Percentiles rank a stretch among this genome's conserved stretches.
Evolutionary conservation across 1,284 basidiomycete genomes (phyloP).

Genomic region (Cystobasidium sp.): DNA sequence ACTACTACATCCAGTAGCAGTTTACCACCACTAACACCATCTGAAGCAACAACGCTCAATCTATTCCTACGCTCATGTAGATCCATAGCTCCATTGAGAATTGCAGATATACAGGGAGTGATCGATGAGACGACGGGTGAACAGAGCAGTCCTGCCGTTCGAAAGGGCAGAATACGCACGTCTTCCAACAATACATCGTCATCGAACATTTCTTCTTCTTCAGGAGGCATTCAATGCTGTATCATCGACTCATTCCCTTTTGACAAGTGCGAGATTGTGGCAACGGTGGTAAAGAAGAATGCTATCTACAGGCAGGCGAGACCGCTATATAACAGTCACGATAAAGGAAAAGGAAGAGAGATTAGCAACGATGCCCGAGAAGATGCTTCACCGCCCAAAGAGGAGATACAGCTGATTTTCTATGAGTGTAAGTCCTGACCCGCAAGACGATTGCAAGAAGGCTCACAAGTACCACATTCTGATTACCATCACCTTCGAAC

Average conservation of each 20-base stretch:
- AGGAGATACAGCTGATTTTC: conserved; percentile 29
- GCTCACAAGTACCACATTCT: neutral
- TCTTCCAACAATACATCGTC: neutral
- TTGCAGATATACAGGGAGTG: conserved; percentile 32
- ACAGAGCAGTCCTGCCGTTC: neutral
- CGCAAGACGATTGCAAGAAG: neutral
- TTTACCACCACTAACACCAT: conserved; percentile 1
- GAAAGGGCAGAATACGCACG: conserved; percentile 11
- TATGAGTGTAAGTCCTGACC: conserved; percentile 22
- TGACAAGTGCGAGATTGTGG: conserved; percentile 42
- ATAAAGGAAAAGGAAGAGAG: conserved; percentile 25
- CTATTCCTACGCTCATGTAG: conserved; percentile 29
- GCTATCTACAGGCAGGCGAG: conserved; percentile 22
- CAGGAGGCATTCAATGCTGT: conserved; percentile 23
- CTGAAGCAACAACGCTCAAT: conserved; percentile 16
- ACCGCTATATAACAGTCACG: neutral
- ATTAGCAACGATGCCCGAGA: neutral
- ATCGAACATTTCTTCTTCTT: neutral
- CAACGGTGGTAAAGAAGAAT: conserved; percentile 40
- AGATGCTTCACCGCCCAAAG: neutral
- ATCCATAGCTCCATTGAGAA: conserved; percentile 16
- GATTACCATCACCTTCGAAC: neutral
- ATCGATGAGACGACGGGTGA: conserved; percentile 11
- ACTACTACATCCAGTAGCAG: neutral
- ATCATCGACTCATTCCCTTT: conserved; percentile 30